Conservation (phyloP, 371 early-diverging fungal genomes). For the Lichtheimia ornata region DNA sequence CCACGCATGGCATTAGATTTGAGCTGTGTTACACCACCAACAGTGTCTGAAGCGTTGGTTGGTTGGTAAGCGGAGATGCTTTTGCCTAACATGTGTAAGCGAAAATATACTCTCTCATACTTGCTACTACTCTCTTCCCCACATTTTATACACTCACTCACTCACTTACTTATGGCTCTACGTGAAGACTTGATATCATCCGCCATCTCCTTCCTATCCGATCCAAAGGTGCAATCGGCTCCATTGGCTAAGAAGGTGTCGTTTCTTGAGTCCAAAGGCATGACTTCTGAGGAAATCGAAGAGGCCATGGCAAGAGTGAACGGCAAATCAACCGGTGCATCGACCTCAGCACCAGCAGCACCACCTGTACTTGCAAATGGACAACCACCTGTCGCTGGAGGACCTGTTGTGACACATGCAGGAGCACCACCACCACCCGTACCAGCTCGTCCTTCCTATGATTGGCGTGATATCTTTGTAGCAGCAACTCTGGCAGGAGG, state of each 20-base stretch:
- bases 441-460: slow-evolving; percentile 72
- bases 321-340: slow-evolving; percentile 34
- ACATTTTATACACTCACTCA: neutral
- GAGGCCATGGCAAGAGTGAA: slow-evolving; percentile 78
- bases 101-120: neutral
- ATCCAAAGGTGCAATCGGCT: slow-evolving; percentile 89
- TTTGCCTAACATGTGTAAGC: too few relatives aligned
- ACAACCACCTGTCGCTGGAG: slow-evolving; percentile 12
- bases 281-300: slow-evolving; percentile 91
- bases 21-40: too few relatives aligned
- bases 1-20: too few relatives aligned
- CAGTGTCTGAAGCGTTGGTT: too few relatives aligned
- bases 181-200: slow-evolving; percentile 83
- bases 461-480: slow-evolving; percentile 94
- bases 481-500: slow-evolving; percentile 88
- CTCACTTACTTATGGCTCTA: slow-evolving; percentile 17
- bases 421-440: slow-evolving; percentile 46
- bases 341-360: slow-evolving; percentile 24
- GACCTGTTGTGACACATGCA: slow-evolving; percentile 19
- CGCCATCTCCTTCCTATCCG: slow-evolving; percentile 90
- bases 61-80: too few relatives aligned
- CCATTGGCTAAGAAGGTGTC: slow-evolving; percentile 89
- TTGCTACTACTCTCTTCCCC: neutral
- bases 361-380: slow-evolving; percentile 18
- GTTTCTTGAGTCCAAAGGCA: slow-evolving; percentile 95